These are phyloP conservation scores for Volvox carteri DNA, from an alignment of 163 green algal genomes.

Conservation along the genomic window DNA sequence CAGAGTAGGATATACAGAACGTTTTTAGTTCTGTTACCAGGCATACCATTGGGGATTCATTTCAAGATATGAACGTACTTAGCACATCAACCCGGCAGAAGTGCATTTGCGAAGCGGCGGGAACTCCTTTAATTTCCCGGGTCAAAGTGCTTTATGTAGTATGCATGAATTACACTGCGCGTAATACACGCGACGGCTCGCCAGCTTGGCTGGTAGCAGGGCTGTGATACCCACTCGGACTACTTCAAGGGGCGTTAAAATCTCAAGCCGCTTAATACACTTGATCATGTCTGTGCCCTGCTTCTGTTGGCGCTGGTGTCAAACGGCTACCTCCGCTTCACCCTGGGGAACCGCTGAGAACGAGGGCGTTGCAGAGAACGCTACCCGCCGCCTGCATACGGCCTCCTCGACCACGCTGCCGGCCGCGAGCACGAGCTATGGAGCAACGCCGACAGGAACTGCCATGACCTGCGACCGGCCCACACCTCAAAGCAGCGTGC, in stretches of 20 bases:
- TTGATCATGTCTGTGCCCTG: not conserved
- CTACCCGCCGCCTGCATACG: not conserved
- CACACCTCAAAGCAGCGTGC: not conserved
- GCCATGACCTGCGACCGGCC: not conserved
- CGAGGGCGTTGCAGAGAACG: not conserved
- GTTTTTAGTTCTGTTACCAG: too few species aligned
- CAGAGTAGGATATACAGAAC: too few species aligned
- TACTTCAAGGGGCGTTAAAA: not conserved
- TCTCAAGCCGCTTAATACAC: not conserved
- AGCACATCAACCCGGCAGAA: too few species aligned
- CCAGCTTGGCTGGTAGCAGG: not conserved
- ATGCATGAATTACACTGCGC: not conserved
- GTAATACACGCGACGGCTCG: not conserved
- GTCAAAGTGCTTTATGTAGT: not conserved
- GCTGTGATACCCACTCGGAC: not conserved
- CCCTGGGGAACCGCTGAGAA: not conserved
- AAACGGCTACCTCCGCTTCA: not conserved
- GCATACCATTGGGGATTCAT: too few species aligned
- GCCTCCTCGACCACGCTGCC: too few species aligned
- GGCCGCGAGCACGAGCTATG: not conserved
- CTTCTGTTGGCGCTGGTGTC: constrained; percentile 6
- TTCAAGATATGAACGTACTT: too few species aligned
- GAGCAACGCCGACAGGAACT: not conserved
- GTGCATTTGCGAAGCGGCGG: not conserved
- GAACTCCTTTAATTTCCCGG: not conserved